Evolutionary conservation across 768 basidiomycete species (phyloP), one percentile per base, ranked within the genome.

Genomic region (Hortiboletus flavorubellus): DNA sequence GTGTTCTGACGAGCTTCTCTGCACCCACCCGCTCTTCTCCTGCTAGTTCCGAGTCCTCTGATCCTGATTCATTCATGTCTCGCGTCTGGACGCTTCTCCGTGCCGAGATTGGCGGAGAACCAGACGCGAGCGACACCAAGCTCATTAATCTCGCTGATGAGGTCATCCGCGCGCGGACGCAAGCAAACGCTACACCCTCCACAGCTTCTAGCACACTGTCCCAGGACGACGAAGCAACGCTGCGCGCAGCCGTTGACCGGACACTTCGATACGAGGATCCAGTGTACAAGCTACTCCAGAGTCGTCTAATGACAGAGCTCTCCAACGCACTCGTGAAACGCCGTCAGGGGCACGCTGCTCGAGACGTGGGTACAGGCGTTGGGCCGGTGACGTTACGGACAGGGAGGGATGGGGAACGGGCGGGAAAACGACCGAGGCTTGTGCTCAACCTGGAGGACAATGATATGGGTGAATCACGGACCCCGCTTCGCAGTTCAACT

Each of bases 71-170:
- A 41, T 87, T 88, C 66, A 78, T 79, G 68, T 61, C 74, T 18
- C 84, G 87, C 45, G 65, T 89, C 10, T 89, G 87, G 87, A 72
- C 80, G 3, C 78, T 89, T 11, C 77, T 90, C 21, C 76, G 76
- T 56, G 69, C 75, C 16, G 86, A 87, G 59, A 78, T 88, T 42
- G 69, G 77, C 2, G 55, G 61, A 53, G 63, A 69, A 38, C 63
- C 70, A 1, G 68, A 57, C n/a, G 58, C 69, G 18, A 63, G 68
- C 14, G 68, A 71, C 18, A 84, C 83, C 16, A 87, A 85, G 62
- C 66, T 89, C 37, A 65, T 83, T 44, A 84, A 90, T 65, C 79
- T 91, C 26, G 86, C 84, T 1, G 89, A 90, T 63, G 89, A 91
- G 64, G 82, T 90, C 43, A 66, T 89, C 31, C 82, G 79, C 23